Base-by-base conservation (phyloP, 2,329 filamentous ascomycete genomes). In the Elsinoe perseae region DNA sequence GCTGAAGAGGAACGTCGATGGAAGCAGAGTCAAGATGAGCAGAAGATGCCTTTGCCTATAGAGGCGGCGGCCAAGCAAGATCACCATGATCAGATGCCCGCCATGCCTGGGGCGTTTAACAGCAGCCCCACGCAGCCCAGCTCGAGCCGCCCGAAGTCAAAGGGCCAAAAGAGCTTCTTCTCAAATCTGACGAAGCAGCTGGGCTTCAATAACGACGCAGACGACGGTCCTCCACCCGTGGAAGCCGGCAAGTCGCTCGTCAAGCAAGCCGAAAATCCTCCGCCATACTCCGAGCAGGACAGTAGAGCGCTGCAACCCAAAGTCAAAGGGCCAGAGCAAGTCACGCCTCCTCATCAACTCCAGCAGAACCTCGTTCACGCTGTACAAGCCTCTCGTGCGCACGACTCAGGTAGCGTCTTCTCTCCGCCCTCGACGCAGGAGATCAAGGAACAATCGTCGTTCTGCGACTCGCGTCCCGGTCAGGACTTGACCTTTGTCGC, bases 391-490 rank as follows among this genome's bases (percentile, higher is more conserved):
- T 89, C 87, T 20, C 82, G 89, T 34, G 78, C 89, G 1, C 85
- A 91, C 69, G 85, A 87, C 60, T 89, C 87, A 1, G 79, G 82
- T 14, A 75, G 76, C 9, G 72, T 95, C n/a, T 92, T 88, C 71
- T 83, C 81, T 2, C 81, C 82, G 20, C 89, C 89, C 0, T 75
- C 81, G 54, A 85, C 86, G 32, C 84, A 82, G 59, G 75, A 84
- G 52, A 84, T 95, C 62, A 86, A 86, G 66, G 90, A 95, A 69
- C 66, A 66, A 6, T 86, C 89, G 63, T 86, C 87, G 0, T 95
- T 95, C 72, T 96, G 91, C 69, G 91, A 96, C 72, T 80, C 82
- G 62, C 85, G 76, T 21, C 82, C 86, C 1, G 83, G 82, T 1
- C 82, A 90, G 57, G 84, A 95, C 69, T 81, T 95, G 9, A 75